Base-by-base conservation (phyloP, 192 early-diverging fungal species). In the Coemansia sp. region DNA sequence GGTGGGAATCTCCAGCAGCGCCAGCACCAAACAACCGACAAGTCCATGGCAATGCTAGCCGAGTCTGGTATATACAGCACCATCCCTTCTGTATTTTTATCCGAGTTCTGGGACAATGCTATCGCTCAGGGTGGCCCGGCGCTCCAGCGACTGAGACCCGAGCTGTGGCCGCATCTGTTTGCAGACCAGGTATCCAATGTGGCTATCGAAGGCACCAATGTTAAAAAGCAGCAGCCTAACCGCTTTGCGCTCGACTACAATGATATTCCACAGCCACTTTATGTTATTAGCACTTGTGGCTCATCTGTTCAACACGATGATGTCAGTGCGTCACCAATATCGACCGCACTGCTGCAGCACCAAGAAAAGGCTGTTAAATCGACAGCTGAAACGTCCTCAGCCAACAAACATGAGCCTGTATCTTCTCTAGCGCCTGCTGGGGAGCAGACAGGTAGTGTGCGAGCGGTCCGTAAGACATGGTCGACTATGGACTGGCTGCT, bases 101-200 rank as follows among this genome's bases (percentile, higher is more conserved):
- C 59, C 11, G 67, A 59, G 22, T 77, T 58, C 42, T 77, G 73
- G 73, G 61, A 57, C 13, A 50, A 56, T 17, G 60, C 50, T 19
- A 38, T 57, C 47, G 37, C 13, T 17, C 52, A 40, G 12, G 39
- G 57, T 27, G 38, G 46, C 37, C 67, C 73, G 56, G 73, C 67
- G n/a, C 6, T 70, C 34, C 73, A 67, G 64, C 67, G 73, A 12
- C 59, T 77, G 52, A 62, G 73, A n/a, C 73, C 67, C 1, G 67
- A 77, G 51, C 60, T 77, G 24, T 77, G 73, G 73, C 63, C 67
- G 19, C 73, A 77, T 41, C 53, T 49, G 27, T 55, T 71, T 54
- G 62, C 41, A 45, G 27, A 27, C 21, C 34, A 30, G 27, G 7
- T 7, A 30, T 30, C 23, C 40, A 23, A 42, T 21, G 41, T 13